Percentiles rank a stretch among this genome's conserved stretches.
These are phyloP conservation scores for Hanseniaspora mollemarum DNA, from an alignment of 805 yeast species.

Conservation along the genomic window DNA sequence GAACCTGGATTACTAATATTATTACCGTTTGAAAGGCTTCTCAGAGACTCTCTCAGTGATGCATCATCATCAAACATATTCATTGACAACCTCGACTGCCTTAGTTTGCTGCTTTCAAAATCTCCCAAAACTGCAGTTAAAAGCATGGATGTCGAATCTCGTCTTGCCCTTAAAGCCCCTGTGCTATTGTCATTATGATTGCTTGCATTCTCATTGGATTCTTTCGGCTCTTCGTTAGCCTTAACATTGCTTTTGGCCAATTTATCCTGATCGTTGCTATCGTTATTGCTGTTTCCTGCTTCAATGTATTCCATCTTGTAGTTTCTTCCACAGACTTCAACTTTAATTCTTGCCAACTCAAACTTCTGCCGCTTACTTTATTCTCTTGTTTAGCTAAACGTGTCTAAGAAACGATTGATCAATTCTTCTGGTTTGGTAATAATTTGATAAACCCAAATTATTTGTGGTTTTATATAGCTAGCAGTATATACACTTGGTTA, in stretches of 20 bases:
- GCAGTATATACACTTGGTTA: no score
- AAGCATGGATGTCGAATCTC: slow-evolving; percentile 14
- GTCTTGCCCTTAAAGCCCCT: neutral
- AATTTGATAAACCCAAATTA: no score
- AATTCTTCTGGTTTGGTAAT: no score
- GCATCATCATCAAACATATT: slow-evolving; percentile 15
- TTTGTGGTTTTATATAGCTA: no score
- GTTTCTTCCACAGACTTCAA: no score
- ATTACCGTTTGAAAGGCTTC: slow-evolving; percentile 3
- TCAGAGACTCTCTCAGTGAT: slow-evolving; percentile 13
- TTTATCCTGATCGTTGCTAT: neutral
- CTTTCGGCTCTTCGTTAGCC: neutral
- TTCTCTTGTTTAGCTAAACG: no score
- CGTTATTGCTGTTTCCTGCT: neutral
- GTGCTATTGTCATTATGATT: neutral
- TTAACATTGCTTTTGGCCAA: no score
- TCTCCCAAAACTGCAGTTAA: slow-evolving; percentile 6
- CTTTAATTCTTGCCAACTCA: no score
- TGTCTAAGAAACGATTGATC: no score
- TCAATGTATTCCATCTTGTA: slow-evolving; percentile 9
- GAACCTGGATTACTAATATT: neutral
- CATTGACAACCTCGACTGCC: slow-evolving; percentile 13
- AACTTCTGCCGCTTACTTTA: no score
- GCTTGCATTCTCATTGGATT: neutral
- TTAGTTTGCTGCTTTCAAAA: slow-evolving; percentile 6